Evolutionary conservation across 148 eudicot species (phyloP), one percentile per base, ranked within the genome.

Genomic region (Cornus kousa): DNA sequence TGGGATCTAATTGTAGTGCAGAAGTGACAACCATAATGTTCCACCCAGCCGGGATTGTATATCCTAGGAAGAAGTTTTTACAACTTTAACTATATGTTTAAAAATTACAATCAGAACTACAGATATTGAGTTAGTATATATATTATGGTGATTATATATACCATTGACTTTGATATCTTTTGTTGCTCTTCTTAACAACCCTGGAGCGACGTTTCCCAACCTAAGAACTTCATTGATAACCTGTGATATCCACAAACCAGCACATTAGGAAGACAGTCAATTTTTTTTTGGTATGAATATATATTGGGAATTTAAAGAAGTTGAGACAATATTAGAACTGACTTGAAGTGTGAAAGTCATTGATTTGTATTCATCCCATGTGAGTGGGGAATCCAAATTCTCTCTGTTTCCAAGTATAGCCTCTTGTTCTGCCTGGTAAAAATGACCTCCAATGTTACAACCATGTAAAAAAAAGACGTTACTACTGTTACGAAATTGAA

Each of bases 321-420:
- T 43, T 43, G 48, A 16, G 19, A 53, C 17, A 11, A 43, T 57
- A 28, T 28, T 28, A 57, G 19, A 68, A 72, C 40, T 22, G 9
- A 89, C 96, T 75, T 87, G 87, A 70, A 87, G 84, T 3, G 92
- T 90, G 72, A 86, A 92, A 46, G 84, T 87, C 93, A 90, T 90
- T 19, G 91, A 81, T 80, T 89, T 91, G 59, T 89, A 90, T 80
- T 91, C 93, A 31, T 73, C 77, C 93, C 91, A 90, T 64, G 89
- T 85, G 28, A 91, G 72, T 28, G 81, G 79, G 68, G 89, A 76
- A 33, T 82, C 84, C 13, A 80, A 64, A 65, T 39, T 83, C 68
- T 83, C 89, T 79, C 85, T 86, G 62, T 57, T 84, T 64, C 76
- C 82, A 40, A 91, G 20, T 22, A 91, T 82, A 28, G 71, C 80